Percentiles rank a stretch among this genome's conserved stretches.
phyloP scores from a whole-genome alignment of 768 basidiomycete species.

The Russula lepida region DNA sequence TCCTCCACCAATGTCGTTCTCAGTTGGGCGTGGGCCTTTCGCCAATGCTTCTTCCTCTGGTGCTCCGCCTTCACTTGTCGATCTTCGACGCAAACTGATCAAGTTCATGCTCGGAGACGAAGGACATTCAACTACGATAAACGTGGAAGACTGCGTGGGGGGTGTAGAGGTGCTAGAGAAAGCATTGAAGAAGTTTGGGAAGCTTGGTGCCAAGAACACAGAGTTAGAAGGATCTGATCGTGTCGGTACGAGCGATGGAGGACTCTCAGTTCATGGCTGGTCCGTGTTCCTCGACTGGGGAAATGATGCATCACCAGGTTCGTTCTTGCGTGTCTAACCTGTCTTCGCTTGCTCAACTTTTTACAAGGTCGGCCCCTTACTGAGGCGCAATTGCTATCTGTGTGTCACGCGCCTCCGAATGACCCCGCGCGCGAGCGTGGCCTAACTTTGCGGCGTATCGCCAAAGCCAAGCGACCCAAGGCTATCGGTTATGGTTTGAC shows the following conservation, averaged over 20 bases:
- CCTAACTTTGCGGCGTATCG: constrained; percentile 58
- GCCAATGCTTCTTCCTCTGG: constrained; percentile 37
- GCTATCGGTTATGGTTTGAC: constrained; percentile 34
- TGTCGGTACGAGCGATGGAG: constrained; percentile 63
- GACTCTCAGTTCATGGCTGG: constrained; percentile 83
- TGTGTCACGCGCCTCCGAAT: constrained; percentile 76
- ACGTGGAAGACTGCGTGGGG: constrained; percentile 70
- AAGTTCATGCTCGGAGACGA: constrained; percentile 86
- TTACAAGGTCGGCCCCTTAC: constrained; percentile 66
- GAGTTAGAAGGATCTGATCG: constrained; percentile 42
- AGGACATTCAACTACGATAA: constrained; percentile 62
- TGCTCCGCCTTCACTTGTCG: constrained; percentile 53
- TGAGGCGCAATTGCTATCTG: constrained; percentile 69
- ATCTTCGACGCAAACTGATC: constrained; percentile 74
- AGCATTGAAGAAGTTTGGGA: constrained; percentile 85
- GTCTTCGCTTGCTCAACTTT: background rate
- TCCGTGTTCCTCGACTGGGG: constrained; percentile 67
- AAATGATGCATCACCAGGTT: constrained; percentile 43
- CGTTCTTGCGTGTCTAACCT: constrained; percentile 23
- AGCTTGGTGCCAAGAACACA: constrained; percentile 38
- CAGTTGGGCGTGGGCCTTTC: constrained; percentile 56
- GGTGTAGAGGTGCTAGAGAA: constrained; percentile 84
- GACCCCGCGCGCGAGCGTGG: constrained; percentile 75
- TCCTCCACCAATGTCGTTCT: constrained; percentile 30
- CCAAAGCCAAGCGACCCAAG: constrained; percentile 35